Conservation (phyloP, 177 flowering plant species). For the Vitis hybrid region DNA sequence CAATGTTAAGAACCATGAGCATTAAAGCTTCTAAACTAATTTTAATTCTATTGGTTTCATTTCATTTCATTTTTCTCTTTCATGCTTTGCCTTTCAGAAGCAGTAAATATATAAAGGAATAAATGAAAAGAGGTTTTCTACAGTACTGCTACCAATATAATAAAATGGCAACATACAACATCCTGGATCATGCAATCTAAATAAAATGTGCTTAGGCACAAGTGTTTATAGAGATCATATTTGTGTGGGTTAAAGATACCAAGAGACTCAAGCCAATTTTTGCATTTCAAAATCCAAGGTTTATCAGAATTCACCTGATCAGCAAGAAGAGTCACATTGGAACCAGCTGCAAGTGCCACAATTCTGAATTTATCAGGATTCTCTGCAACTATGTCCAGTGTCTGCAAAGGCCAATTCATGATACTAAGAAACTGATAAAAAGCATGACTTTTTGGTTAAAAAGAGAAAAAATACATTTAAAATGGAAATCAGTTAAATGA, state of each 20-base stretch:
- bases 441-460: neutral
- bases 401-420: conserved; percentile 43
- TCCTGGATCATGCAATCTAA: neutral
- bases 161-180: too few species aligned
- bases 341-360: conserved; percentile 98
- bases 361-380: conserved; percentile 90
- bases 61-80: too few species aligned
- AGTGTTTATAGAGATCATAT: neutral
- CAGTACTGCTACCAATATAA: too few species aligned
- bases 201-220: too few species aligned
- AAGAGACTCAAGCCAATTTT: too few species aligned
- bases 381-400: conserved; percentile 94
- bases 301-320: conserved; percentile 67
- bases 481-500: neutral
- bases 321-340: conserved; percentile 95
- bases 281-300: neutral
- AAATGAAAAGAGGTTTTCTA: too few species aligned
- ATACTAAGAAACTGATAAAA: neutral
- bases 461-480: neutral
- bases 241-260: too few species aligned
- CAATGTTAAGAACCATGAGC: conserved; percentile 6
- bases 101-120: too few species aligned
- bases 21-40: neutral
- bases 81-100: too few species aligned
- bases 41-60: neutral